Evolutionary conservation across 345 rosid genomes (phyloP), one percentile per base, ranked within the genome.

Genomic region (Litchi chinensis): DNA sequence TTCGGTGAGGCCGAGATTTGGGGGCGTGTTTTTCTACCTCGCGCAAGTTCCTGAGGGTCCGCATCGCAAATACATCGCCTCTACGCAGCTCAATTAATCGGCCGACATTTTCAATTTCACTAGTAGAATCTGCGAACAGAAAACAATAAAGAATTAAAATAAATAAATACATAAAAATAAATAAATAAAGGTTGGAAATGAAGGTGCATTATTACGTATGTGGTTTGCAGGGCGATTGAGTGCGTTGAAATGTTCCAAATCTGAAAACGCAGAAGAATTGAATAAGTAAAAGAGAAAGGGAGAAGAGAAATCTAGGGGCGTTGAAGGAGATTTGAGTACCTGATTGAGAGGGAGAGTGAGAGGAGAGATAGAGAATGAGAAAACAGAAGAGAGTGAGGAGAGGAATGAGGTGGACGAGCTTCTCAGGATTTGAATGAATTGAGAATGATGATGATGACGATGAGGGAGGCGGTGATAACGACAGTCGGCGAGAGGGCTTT

Each of bases 391-490:
- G 79, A 80, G 93, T 90, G 76, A 95, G 93, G 54, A 95, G 72
- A 0, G 99, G 99, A 59, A 95, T 91, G 59, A 94, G 82, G 90
- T 95, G 99, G n/a, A 95, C 79, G 74, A 93, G 85, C 72, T 86
- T 91, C 85, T 88, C 93, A 22, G 87, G 93, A 6, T 81, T 83
- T 22, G 86, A 68, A 19, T 83, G 78, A 65, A 91, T 77, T 54
- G 88, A 68, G 0, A 84, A 32, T 19, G 86, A 79, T 41, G 85
- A 73, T 0, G 85, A 60, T 4, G 87, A 71, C 0, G 83, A 65
- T 0, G 82, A 24, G 0, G 81, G 66, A 0, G 86, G 64, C 4
- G 81, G 69, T 4, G 90, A 77, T 57, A 84, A 68, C 19, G 91
- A 90, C 48, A 85, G 74, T 40, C 95, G 91, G 85, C 91, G 91